phyloP scores from a whole-genome alignment of 371 early-diverging fungal genomes.

The Cokeromyces recurvatus region DNA sequence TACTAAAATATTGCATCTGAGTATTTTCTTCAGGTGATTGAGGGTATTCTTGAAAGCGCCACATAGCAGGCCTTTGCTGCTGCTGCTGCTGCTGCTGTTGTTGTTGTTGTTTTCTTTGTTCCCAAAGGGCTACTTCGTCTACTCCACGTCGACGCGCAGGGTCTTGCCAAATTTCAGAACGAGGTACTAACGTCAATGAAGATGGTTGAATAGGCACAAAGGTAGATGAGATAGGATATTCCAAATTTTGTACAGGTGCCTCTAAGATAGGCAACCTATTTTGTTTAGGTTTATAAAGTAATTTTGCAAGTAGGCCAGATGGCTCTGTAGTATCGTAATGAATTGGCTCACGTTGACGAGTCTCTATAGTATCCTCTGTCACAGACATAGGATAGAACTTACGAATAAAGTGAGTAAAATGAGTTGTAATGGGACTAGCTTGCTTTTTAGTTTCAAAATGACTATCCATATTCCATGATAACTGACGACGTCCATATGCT shows the following conservation, averaged over 20 bases:
- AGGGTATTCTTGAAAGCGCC: no score
- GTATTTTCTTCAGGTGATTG: no score
- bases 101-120: slow-evolving; percentile 27
- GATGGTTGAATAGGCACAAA: slow-evolving; percentile 16
- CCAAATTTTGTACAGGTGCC: slow-evolving; percentile 6
- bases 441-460: neutral
- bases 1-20: no score
- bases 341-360: slow-evolving; percentile 12
- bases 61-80: no score
- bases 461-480: neutral
- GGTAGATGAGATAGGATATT: slow-evolving; percentile 9
- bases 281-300: neutral
- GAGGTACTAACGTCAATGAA: slow-evolving; percentile 32
- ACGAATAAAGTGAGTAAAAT: slow-evolving; percentile 10
- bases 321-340: slow-evolving; percentile 15
- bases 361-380: neutral
- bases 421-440: slow-evolving; percentile 4
- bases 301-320: slow-evolving; percentile 5
- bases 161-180: slow-evolving; percentile 30
- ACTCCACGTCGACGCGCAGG: slow-evolving; percentile 38
- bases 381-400: slow-evolving; percentile 12
- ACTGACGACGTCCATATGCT: neutral
- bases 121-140: slow-evolving; percentile 41
- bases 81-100: no score
- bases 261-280: slow-evolving; percentile 9